Conservation (phyloP, 768 basidiomycete genomes). For the Suillus sp. region DNA sequence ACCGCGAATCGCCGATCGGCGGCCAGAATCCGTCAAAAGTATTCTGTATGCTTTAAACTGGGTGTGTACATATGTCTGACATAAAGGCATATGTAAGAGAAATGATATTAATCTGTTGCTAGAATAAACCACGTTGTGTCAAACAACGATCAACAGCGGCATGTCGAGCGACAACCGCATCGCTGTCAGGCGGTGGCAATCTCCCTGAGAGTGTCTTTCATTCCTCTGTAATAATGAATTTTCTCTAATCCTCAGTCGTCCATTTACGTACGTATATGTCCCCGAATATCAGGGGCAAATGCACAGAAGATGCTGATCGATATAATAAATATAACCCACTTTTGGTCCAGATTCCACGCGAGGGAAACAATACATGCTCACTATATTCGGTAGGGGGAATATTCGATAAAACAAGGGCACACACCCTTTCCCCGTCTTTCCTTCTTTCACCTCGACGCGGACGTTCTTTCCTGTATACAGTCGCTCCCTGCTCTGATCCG, state of each 20-base stretch:
- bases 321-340: slow-evolving; percentile 61
- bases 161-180: slow-evolving; percentile 14
- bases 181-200: slow-evolving; percentile 25
- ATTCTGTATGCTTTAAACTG: background rate
- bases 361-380: slow-evolving; percentile 63
- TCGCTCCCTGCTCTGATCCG: slow-evolving; percentile 23
- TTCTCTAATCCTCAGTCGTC: slow-evolving; percentile 31
- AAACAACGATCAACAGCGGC: slow-evolving; percentile 16
- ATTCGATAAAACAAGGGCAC: slow-evolving; percentile 77
- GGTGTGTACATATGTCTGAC: background rate
- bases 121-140: slow-evolving; percentile 13
- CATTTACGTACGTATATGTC: slow-evolving; percentile 61
- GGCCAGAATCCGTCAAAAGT: slow-evolving; percentile 17
- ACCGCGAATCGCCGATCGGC: slow-evolving; percentile 36
- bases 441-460: slow-evolving; percentile 44
- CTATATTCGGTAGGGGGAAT: slow-evolving; percentile 70
- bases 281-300: slow-evolving; percentile 61
- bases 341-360: slow-evolving; percentile 63
- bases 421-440: slow-evolving; percentile 65
- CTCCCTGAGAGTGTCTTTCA: slow-evolving; percentile 26
- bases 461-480: slow-evolving; percentile 27
- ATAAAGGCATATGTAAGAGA: background rate
- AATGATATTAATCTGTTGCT: slow-evolving; percentile 11
- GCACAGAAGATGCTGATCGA: slow-evolving; percentile 50
- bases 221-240: slow-evolving; percentile 39